Base-by-base conservation (phyloP, 2,329 filamentous ascomycete species). In the Aspergillus fijiensis region DNA sequence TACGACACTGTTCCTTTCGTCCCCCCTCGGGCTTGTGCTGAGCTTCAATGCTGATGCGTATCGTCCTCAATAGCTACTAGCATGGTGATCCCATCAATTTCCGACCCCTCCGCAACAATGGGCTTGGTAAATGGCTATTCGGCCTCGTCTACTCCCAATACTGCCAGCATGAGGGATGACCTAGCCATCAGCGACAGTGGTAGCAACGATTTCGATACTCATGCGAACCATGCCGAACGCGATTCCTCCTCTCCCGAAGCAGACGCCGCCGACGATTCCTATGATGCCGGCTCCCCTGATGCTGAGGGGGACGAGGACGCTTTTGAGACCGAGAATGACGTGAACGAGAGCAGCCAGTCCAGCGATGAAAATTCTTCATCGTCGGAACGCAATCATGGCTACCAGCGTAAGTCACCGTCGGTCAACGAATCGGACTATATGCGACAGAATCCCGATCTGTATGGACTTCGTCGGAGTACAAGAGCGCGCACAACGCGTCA, bases 391-490 rank as follows among this genome's bases (percentile, higher is more conserved):
- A 84, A 83, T 64, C 84, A 87, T 72, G 85, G 84, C 53, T 77
- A 83, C 62, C 96, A 96, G 82, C 89, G 92, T 66, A 87, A 77
- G 89, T 91, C 79, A 77, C 82, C 66, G 75, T 82, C 72, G 74
- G 77, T 85, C 42, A 87, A 89, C 55, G 90, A 95, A 69, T 89
- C 95, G 60, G 88, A 92, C 51, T 93, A 88, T 72, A 96, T 98
- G 69, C 85, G 89, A 70, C 90, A 91, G 72, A 96, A 99, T 71
- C 95, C 95, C 49, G 92, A 96, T 78, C 82, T 99, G 9, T 99
- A 98, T 80, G 95, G 95, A 51, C 83, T 99, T 67, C 87, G 95
- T 69, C 87, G 95, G 80, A 99, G 95, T 81, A 93, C 84, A 73
- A 85, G 87, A 66, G 86, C 86, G 66, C 84, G 87, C 67, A 83